A percentile compares a stretch with the other conserved stretches of the same genome.
Conservation (phyloP, 306 rosid genomes). For the Mimosa bimucronata region DNA sequence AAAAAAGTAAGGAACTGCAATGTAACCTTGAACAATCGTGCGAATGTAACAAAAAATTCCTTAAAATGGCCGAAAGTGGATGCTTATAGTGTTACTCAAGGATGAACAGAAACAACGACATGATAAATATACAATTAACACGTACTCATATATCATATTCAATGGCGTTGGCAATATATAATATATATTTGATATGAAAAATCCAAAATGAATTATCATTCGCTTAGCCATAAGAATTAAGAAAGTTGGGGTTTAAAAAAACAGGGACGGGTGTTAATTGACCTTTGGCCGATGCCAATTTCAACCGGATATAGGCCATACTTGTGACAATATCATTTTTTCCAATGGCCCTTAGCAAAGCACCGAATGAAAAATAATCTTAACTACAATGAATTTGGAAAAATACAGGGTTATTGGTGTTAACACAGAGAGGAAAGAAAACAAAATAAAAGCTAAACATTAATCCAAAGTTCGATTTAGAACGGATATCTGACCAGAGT, state of each 20-base stretch:
- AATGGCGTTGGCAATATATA: too few species aligned
- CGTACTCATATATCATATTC: too few species aligned
- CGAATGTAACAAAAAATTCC: not conserved
- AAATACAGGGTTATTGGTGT: constrained; percentile 13
- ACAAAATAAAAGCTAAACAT: constrained; percentile 33
- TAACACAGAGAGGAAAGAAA: not conserved
- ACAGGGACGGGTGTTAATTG: not conserved
- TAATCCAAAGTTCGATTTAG: constrained; percentile 63
- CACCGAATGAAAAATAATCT: constrained; percentile 11
- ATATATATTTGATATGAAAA: too few species aligned
- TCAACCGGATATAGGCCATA: constrained; percentile 2
- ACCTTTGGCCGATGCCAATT: not conserved
- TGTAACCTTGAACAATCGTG: too few species aligned
- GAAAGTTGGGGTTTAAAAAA: not conserved
- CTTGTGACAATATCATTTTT: not conserved
- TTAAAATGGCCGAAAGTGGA: too few species aligned
- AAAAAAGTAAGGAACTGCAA: not conserved
- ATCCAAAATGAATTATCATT: not conserved
- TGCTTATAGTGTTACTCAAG: too few species aligned
- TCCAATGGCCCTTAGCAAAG: not conserved
- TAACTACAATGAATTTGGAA: constrained; percentile 14
- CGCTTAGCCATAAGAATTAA: not conserved
- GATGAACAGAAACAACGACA: too few species aligned
- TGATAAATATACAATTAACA: too few species aligned
- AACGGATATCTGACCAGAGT: constrained; percentile 86